phyloP scores from a whole-genome alignment of 129 eudicot species.

The Lactuca sativa region DNA sequence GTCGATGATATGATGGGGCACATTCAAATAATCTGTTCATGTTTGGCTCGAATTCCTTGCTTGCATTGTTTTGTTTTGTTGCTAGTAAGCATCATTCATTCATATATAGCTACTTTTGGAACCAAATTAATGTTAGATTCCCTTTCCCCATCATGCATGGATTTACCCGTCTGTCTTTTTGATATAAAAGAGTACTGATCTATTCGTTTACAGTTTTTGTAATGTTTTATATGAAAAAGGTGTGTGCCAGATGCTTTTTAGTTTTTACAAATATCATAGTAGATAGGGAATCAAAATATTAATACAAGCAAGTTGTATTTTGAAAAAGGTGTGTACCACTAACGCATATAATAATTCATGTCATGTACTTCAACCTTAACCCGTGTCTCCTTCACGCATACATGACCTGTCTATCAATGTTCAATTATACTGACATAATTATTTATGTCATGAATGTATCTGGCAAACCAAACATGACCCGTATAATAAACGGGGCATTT shows the following conservation, averaged over 20 bases:
- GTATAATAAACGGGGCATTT: too few relatives aligned
- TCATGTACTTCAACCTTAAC: too few relatives aligned
- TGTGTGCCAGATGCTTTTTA: constrained; percentile 10
- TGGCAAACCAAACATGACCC: too few relatives aligned
- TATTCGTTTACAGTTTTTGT: constrained; percentile 3
- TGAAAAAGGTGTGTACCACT: too few relatives aligned
- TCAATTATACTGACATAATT: too few relatives aligned
- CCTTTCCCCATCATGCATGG: neutral
- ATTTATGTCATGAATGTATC: too few relatives aligned
- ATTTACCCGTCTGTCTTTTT: constrained; percentile 1
- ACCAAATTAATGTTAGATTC: constrained; percentile 2
- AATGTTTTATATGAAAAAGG: constrained; percentile 8
- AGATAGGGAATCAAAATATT: neutral
- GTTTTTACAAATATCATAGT: constrained; percentile 16
- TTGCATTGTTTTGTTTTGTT: neutral
- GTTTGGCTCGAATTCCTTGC: constrained; percentile 19
- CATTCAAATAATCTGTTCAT: neutral
- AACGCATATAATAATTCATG: too few relatives aligned
- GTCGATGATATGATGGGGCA: neutral
- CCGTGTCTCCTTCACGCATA: too few relatives aligned
- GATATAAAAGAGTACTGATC: constrained; percentile 5
- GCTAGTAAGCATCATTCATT: neutral
- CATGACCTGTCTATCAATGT: too few relatives aligned
- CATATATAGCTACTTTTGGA: neutral
- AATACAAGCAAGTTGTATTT: too few relatives aligned